Percentiles rank a stretch among this genome's conserved stretches.
Conservation (phyloP, 148 eudicot species). For the Mesembryanthemum crystallinum region DNA sequence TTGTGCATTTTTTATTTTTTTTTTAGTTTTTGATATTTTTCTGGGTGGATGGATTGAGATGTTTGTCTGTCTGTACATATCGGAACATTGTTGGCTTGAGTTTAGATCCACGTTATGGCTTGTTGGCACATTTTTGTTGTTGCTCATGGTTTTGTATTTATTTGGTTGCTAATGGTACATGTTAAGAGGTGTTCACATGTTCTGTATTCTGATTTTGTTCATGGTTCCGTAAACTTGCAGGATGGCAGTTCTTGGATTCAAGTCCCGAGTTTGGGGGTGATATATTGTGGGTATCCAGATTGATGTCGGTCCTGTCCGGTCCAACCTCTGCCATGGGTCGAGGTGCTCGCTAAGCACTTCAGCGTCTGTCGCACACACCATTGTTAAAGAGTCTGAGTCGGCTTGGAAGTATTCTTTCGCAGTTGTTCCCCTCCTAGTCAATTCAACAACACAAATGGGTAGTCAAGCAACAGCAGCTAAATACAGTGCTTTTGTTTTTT, state of each 20-base stretch:
- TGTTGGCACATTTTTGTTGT: too few relatives aligned
- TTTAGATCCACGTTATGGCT: too few relatives aligned
- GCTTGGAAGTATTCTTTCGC: conserved; percentile 17
- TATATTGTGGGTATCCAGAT: conserved; percentile 15
- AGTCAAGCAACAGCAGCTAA: conserved; percentile 16
- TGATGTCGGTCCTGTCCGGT: conserved; percentile 30
- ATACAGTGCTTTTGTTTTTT: not conserved
- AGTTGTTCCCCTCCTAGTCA: conserved; percentile 19
- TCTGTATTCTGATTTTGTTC: not conserved
- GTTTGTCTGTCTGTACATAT: too few relatives aligned
- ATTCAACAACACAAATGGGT: conserved; percentile 18
- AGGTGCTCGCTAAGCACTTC: conserved; percentile 35
- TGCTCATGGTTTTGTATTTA: not conserved
- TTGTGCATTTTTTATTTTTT: too few relatives aligned
- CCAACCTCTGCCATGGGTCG: conserved; percentile 23
- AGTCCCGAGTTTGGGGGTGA: conserved; percentile 18
- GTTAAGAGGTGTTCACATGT: too few relatives aligned
- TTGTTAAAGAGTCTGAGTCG: conserved; percentile 11
- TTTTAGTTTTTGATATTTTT: too few relatives aligned
- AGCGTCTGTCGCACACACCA: conserved; percentile 1
- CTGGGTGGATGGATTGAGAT: too few relatives aligned
- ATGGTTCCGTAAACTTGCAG: conserved; percentile 18
- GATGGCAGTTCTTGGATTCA: conserved; percentile 10
- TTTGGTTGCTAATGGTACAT: not conserved
- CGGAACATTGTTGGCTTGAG: too few relatives aligned